A percentile compares a stretch with the other conserved stretches of the same genome.
Evolutionary conservation across 1,139 yeast species (phyloP).

Genomic region (Pichia sp.): DNA sequence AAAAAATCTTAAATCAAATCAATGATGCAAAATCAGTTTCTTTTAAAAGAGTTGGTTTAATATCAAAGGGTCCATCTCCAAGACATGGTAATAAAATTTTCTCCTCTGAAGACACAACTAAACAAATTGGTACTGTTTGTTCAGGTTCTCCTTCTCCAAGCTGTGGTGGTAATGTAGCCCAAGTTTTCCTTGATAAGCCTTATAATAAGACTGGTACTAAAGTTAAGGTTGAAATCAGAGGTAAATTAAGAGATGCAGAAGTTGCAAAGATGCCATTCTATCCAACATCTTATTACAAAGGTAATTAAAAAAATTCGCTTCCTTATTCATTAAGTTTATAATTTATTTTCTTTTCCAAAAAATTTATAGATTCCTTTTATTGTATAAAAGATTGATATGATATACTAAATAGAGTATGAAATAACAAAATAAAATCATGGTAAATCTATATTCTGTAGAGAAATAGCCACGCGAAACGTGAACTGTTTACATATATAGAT

Average conservation of each 20-base stretch:
- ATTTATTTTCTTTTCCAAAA: too few species aligned
- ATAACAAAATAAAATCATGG: too few species aligned
- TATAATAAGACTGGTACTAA: conserved; percentile 70
- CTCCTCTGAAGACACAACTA: conserved; percentile 39
- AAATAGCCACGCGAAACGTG: too few species aligned
- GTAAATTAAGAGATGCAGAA: conserved; percentile 69
- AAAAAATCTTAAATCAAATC: conserved; percentile 63
- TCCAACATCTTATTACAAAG: conserved; percentile 61
- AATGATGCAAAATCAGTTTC: conserved; percentile 51
- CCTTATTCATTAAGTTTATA: too few species aligned
- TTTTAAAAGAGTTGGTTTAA: conserved; percentile 70
- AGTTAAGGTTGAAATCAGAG: conserved; percentile 72
- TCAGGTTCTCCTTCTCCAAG: conserved; percentile 93
- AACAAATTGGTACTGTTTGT: conserved; percentile 67
- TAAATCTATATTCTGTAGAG: too few species aligned
- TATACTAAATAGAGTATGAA: too few species aligned
- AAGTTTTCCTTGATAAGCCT: conserved; percentile 78
- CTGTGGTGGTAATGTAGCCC: conserved; percentile 82
- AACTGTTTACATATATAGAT: too few species aligned
- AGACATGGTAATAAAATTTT: conserved; percentile 74
- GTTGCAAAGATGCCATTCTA: conserved; percentile 83
- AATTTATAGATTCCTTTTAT: neutral
- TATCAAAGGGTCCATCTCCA: conserved; percentile 85
- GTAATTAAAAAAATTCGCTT: neutral
- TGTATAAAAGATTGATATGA: too few species aligned